Base-by-base conservation (phyloP, 2,329 filamentous ascomycete genomes). In the Penicillium occitanis region DNA sequence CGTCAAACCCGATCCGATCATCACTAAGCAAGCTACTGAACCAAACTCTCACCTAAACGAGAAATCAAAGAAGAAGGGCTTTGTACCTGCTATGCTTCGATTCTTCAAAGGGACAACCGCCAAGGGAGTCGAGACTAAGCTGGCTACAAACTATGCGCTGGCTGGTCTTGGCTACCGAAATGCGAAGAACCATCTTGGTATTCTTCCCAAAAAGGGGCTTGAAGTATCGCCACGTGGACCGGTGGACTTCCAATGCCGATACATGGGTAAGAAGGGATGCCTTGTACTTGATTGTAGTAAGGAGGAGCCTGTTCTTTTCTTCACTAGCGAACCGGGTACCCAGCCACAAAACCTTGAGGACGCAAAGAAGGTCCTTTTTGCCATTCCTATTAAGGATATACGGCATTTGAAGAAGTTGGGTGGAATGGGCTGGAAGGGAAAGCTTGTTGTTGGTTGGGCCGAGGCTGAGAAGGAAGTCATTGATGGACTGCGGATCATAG, bases 351-450 rank as follows among this genome's bases (percentile, higher is more conserved):
- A 84, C 22, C 70, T 87, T 4, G 84, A 88, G 30, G 74, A 68
- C 28, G 75, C 77, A 50, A 81, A 85, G 66, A 82, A 86, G 48
- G 70, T 90, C 0, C 76, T 86, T 0, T 96, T 91, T 86, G 88
- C 85, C 5, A 82, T 95, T 0, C 84, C 90, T 0, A 84, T 95
- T 3, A 83, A 83, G 0, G 90, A 94, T 17, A 89, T 96, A 55
- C 80, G 76, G 61, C 91, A 93, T 75, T 73, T 96, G 63, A 90
- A 88, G 75, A 96, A 96, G 78, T 81, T 93, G 1, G 91, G 92
- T 4, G 92, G 92, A 0, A 82, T 93, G 42, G 91, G 91, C 0
- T 96, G 91, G 91, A 96, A 95, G 78, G 88, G 88, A 1, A 94
- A 92, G 80, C 79, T 95, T 60, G 84, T 95, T 1, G 90, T 95